These are phyloP conservation scores for Teratosphaeria viscida DNA, from an alignment of 2,329 filamentous ascomycete species.

Conservation along the genomic window DNA sequence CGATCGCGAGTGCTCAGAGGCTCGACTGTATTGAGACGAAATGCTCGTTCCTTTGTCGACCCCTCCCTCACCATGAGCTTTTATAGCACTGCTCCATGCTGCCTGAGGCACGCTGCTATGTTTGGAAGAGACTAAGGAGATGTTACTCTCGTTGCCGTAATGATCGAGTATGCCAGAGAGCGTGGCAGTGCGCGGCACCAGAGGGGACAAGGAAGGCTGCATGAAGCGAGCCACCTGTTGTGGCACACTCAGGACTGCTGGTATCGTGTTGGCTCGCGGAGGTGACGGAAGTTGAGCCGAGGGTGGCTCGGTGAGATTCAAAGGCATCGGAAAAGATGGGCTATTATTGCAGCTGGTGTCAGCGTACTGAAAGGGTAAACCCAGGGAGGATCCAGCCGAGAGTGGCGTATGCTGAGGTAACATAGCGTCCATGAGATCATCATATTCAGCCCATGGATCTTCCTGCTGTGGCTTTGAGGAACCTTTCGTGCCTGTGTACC, in stretches of 20 bases:
- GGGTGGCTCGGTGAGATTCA: slow-evolving; percentile 3
- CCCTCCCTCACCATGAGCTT: slow-evolving; percentile 2
- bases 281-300: slow-evolving; percentile 7
- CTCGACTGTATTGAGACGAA: slow-evolving; percentile 16
- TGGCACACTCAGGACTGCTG: slow-evolving; percentile 15
- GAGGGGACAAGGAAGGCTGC: slow-evolving; percentile 20
- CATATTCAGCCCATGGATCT: slow-evolving; percentile 89
- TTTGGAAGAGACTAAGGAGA: slow-evolving; percentile 19
- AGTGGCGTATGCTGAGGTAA: slow-evolving; percentile 42
- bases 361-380: slow-evolving; percentile 43
- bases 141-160: slow-evolving; percentile 35
- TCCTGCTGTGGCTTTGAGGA: slow-evolving; percentile 45
- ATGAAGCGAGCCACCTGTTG: slow-evolving; percentile 22
- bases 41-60: slow-evolving; percentile 9
- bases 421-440: slow-evolving; percentile 71
- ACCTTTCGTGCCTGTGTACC: slow-evolving; percentile 7
- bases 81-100: slow-evolving; percentile 1
- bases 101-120: slow-evolving; percentile 5
- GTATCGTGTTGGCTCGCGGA: slow-evolving; percentile 3
- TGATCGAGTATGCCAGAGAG: slow-evolving; percentile 44
- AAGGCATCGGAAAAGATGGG: slow-evolving; percentile 3
- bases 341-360: slow-evolving; percentile 37
- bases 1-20: slow-evolving; percentile 19
- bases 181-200: slow-evolving; percentile 37
- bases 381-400: slow-evolving; percentile 47